Base-by-base conservation (phyloP, 2,329 filamentous ascomycete genomes). In the Fusarium hostae region DNA sequence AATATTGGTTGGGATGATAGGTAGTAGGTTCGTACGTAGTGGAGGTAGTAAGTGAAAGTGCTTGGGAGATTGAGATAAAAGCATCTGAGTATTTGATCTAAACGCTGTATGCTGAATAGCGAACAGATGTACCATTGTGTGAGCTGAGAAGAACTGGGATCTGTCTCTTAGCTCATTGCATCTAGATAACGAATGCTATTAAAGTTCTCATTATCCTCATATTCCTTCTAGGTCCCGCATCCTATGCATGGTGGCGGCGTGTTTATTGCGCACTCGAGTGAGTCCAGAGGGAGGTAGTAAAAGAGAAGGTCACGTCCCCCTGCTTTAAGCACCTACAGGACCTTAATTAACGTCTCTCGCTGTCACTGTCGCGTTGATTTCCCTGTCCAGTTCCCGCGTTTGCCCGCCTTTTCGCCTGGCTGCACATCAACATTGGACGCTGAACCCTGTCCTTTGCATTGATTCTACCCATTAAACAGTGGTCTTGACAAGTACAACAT, bases 401-500 rank as follows among this genome's bases (percentile, higher is more conserved):
- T 65, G 61, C 68, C 64, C 66, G 66, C 71, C 55, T 63, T 56
- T 71, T 58, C 57, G 60, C 51, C 63, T 66, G 39, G 48, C 63
- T 56, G 56, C 24, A 43, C n/a, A 54, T 55, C 18, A 37, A 59
- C 22, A 26, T 40, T 65, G 52, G 43, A 76, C 63, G 64, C 67
- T 44, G 56, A 55, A 60, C 74, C 68, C 70, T 65, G 65, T 72
- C 63, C 15, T 67, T 57, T 69, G 56, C 47, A 35, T 60, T 58
- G 39, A 51, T 44, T 66, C 62, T 64, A 16, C 59, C 68, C 65
- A 63, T 63, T 32, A 55, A 63, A 68, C 73, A 69, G 66, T 69
- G 59, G 65, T 44, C 63, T 70, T 59, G 44, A 64, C 52, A 34
- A 37, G 52, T 71, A 70, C 72, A 71, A 76, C 73, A 66, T 71